phyloP scores from a whole-genome alignment of 2,329 filamentous ascomycete genomes.

The Fusarium abutilonis region DNA sequence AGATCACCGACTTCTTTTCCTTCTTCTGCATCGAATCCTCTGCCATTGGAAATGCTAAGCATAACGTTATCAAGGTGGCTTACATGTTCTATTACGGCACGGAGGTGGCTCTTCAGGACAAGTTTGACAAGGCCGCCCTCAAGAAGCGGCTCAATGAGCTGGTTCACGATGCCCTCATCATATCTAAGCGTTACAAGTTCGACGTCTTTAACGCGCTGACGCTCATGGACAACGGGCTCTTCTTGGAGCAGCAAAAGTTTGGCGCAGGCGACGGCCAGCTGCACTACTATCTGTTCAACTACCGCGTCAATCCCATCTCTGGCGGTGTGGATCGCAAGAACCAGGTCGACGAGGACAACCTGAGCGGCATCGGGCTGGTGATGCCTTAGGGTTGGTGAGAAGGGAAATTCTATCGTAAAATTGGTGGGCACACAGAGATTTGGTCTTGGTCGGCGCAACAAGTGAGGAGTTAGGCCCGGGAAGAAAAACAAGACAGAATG shows the following conservation, averaged over 20 bases:
- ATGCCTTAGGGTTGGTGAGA: conserved; percentile 60
- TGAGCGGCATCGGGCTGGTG: conserved; percentile 90
- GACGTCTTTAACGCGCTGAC: conserved; percentile 98
- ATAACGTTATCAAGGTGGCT: conserved; percentile 84
- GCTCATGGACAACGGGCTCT: conserved; percentile 91
- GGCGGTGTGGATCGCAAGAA: conserved; percentile 87
- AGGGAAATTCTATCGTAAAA: neutral
- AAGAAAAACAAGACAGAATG: conserved; percentile 11
- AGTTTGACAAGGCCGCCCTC: conserved; percentile 66
- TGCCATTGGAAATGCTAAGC: conserved; percentile 82
- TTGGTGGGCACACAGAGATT: neutral
- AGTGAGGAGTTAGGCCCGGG: conserved; percentile 5
- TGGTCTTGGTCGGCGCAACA: neutral
- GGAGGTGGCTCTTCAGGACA: conserved; percentile 74
- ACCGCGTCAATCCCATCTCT: conserved; percentile 83
- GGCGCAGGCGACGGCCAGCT: conserved; percentile 93
- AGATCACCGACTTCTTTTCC: conserved; percentile 95
- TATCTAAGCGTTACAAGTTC: conserved; percentile 85
- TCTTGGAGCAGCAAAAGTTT: conserved; percentile 94
- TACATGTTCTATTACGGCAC: conserved; percentile 98
- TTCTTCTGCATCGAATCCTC: conserved; percentile 96
- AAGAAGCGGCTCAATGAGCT: conserved; percentile 84
- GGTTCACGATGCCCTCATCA: conserved; percentile 84
- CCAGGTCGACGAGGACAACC: conserved; percentile 76
- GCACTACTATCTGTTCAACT: conserved; percentile 98